phyloP scores from a whole-genome alignment of 345 rosid genomes.

The Kernera saxatilis region DNA sequence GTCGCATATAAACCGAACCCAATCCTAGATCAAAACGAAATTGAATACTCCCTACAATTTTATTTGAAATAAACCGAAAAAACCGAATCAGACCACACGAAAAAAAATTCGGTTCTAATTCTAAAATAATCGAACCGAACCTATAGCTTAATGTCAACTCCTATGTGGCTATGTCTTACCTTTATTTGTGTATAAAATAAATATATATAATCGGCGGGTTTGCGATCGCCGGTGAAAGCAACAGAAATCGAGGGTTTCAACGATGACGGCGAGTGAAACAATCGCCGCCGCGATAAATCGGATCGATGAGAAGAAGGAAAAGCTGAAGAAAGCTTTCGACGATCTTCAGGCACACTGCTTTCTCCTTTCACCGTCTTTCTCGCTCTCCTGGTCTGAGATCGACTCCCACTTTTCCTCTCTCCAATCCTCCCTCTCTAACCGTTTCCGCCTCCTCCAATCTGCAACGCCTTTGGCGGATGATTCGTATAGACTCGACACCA shows the following conservation, averaged over 20 bases:
- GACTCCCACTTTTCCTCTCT: conserved; percentile 57
- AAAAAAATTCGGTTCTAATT: not conserved
- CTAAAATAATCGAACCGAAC: not conserved
- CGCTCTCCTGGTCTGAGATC: conserved; percentile 65
- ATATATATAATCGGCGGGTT: not conserved
- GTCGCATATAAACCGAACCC: not conserved
- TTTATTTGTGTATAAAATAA: not conserved
- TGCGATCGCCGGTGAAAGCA: not conserved
- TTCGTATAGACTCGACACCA: not conserved
- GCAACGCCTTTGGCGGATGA: not conserved
- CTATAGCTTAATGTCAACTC: not conserved
- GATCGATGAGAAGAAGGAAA: conserved; percentile 47
- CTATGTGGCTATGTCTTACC: too few species aligned
- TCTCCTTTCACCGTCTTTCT: conserved; percentile 41
- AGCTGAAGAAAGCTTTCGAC: conserved; percentile 57
- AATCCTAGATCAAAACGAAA: not conserved
- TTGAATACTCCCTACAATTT: not conserved
- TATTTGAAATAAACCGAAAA: not conserved
- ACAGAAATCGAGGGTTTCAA: not conserved
- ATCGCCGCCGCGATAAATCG: conserved; percentile 51
- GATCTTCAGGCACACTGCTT: conserved; percentile 50
- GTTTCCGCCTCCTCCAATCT: conserved; percentile 51
- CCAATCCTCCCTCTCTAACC: conserved; percentile 36
- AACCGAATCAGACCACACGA: not conserved
- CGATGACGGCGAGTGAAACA: conserved; percentile 36